Evolutionary conservation across 192 early-diverging fungal species (phyloP), one percentile per base, ranked within the genome.

Genomic region (Gonapodya sp.): DNA sequence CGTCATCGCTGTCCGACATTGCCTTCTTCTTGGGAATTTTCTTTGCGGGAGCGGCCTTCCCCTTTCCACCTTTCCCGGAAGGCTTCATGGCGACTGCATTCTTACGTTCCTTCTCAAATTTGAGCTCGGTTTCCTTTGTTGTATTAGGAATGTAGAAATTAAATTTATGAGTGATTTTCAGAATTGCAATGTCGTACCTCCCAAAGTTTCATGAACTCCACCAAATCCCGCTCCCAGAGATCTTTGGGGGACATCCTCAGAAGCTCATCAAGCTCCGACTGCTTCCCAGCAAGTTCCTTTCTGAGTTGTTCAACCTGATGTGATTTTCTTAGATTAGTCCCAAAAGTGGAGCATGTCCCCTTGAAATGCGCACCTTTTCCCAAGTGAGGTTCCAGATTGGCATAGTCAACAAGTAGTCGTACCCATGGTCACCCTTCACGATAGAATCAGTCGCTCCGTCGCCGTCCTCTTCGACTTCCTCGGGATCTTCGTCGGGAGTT

Each of bases 391-490:
- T 95, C 92, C 94, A 95, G 73, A 98, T 94, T 34, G 94, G 92
- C 91, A 97, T 96, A 30, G 87, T 87, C 81, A 99, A 84, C 33
- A 99, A 87, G 81, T 98, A 99, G 83, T 97, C 94, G 81, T 89
- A 98, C 80, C 93, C 88, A 37, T 86, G 36, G 0, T 79, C 80
- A 24, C 79, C 78, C 64, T 78, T 79, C 14, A 36, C 85, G 72
- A 85, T 31, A 73, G 73, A 31, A 16, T 36, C 82, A 79, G 73
- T 33, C 46, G 36, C n/a, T 46, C 73, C 36, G 1, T 86, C 85
- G 18, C 78, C 80, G 73, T 89, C 81, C 31, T 87, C 87, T 0
- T 86, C 88, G 14, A 88, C 87, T 31, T 88, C 87, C 30, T 87
- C 81, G 36, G 83, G 85, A 35, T 86, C 85, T 35, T 88, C 83